Base-by-base conservation (phyloP, 805 yeast genomes). In the Saturnispora besseyi region DNA sequence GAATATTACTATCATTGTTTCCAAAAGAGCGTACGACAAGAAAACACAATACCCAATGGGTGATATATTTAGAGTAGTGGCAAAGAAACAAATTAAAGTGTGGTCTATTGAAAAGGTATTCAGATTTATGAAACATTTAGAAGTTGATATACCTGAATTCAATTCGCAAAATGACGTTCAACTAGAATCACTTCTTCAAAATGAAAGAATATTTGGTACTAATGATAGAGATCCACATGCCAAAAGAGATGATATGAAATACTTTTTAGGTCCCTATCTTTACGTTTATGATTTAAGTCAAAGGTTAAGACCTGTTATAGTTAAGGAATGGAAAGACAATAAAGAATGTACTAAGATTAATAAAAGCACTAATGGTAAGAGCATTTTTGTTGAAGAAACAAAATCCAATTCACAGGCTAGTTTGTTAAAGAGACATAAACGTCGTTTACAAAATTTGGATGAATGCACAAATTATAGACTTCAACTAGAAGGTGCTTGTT, bases 91-190 rank as follows among this genome's bases (percentile, higher is more conserved):
- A 53, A 77, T 84, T 64, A 87, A 90, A 63, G 84, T 90, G 24
- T 91, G 97, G 96, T 79, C 83, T 37, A 82, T 78, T 59, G 95
- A 87, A 50, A 91, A 90, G 64, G 88, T 90, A 2, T 76, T 81
- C 59, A 70, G 96, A 46, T 90, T 90, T 60, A 73, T 89, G 63
- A 76, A 74, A 53, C 79, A 86, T 63, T 68, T 86, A 58, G 81
- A 79, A 45, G 80, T 59, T 48, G 60, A 65, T 11, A 52, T 61
- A 15, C 62, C 62, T 3, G 62, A 59, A 28, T 34, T 12, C 36
- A 24, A 22, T 3, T 57, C 55, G 1, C 51, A 53, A 30, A 43
- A 54, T 38, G 55, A 57, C n/a, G 57, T 51, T 13, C 62, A 62
- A 38, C 66, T 83, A 44, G 75, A 83, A 3, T 78, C 82, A 45